phyloP scores from a whole-genome alignment of 306 rosid genomes.

The Cucurbita ficifolia region DNA sequence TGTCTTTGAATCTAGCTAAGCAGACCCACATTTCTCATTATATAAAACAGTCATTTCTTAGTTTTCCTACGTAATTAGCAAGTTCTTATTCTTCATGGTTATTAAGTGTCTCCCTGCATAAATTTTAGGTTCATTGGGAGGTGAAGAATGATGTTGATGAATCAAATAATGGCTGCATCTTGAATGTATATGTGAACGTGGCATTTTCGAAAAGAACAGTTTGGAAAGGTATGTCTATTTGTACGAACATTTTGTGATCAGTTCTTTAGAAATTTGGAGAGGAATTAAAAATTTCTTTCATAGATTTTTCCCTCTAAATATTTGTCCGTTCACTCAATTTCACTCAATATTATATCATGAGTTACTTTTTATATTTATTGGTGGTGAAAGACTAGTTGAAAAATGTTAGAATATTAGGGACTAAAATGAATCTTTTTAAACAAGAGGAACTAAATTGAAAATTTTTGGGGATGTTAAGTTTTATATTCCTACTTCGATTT shows the following conservation, averaged over 20 bases:
- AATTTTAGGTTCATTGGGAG: slow-evolving; percentile 56
- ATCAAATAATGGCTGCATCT: slow-evolving; percentile 44
- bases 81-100: not conserved
- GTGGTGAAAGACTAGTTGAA: no score
- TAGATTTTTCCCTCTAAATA: not conserved
- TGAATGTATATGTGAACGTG: slow-evolving; percentile 60
- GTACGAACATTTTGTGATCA: not conserved
- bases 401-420: no score
- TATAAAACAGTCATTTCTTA: not conserved
- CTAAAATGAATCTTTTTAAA: no score
- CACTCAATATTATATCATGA: no score
- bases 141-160: slow-evolving; percentile 42
- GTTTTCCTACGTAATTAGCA: not conserved
- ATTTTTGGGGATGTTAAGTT: no score
- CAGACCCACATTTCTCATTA: not conserved
- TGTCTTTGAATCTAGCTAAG: not conserved
- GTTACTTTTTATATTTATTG: no score
- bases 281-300: no score
- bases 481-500: no score
- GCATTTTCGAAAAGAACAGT: slow-evolving; percentile 74
- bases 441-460: no score
- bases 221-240: slow-evolving; percentile 50
- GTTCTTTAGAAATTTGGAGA: not conserved
- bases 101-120: not conserved
- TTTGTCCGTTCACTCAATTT: no score